phyloP scores from a whole-genome alignment of 108 stramenopile species.

The Craspedostauros australis region DNA sequence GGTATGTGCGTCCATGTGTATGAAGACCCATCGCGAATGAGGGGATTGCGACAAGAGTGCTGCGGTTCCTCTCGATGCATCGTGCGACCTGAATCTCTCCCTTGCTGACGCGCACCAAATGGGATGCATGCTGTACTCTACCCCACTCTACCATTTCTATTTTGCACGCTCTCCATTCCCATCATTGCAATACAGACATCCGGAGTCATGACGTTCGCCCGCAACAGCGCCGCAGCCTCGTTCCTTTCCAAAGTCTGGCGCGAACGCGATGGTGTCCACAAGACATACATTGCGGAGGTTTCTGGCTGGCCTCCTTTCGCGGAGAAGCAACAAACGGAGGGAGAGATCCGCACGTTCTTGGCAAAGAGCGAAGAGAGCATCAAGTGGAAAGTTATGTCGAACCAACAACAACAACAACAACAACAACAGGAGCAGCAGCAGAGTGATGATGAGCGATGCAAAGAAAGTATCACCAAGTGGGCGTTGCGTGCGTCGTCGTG shows the following conservation, averaged over 20 bases:
- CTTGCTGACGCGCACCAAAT: no score
- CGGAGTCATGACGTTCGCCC: conserved; percentile 69
- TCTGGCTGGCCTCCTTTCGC: conserved; percentile 44
- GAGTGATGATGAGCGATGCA: no score
- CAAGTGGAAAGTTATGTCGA: conserved; percentile 35
- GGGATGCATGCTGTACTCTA: conserved; percentile 7
- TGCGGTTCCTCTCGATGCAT: no score
- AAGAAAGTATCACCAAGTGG: not conserved
- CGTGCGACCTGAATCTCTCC: no score
- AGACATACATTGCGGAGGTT: conserved; percentile 54
- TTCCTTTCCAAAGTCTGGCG: conserved; percentile 49
- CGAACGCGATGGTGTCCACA: conserved; percentile 38
- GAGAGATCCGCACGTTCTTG: conserved; percentile 43
- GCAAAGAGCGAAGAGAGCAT: conserved; percentile 26
- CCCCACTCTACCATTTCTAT: not conserved
- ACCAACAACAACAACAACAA: not conserved
- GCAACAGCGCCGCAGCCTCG: conserved; percentile 46
- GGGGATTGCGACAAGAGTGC: no score
- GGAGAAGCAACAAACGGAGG: conserved; percentile 18
- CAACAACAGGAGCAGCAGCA: no score
- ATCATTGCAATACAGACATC: conserved; percentile 36
- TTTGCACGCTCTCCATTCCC: not conserved
- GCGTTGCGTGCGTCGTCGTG: no score
- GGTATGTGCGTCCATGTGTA: no score
- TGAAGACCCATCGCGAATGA: no score